Evolutionary conservation across 2,329 filamentous ascomycete species (phyloP).

Genomic region (Daldinia eschscholtzii): DNA sequence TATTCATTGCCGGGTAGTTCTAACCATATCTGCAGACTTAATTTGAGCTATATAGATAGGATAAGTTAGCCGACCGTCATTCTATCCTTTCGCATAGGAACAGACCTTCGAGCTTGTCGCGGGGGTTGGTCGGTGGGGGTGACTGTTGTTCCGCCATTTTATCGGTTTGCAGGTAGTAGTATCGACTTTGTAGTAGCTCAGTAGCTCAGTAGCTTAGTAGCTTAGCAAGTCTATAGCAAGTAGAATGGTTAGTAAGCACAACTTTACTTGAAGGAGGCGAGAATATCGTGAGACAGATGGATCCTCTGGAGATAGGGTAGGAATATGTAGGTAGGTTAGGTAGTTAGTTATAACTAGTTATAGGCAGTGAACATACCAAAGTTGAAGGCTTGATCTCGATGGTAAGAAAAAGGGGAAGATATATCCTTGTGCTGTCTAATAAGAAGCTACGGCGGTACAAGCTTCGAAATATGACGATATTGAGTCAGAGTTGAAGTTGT

Average conservation of each 20-base stretch:
- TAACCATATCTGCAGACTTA: constrained; percentile 98
- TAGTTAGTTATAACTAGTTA: too few relatives aligned
- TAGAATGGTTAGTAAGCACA: constrained; percentile 20
- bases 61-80: constrained; percentile 36
- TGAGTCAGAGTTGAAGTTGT: not conserved
- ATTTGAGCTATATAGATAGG: constrained; percentile 77
- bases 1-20: constrained; percentile 42
- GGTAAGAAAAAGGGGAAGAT: not conserved
- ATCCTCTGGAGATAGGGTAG: not conserved
- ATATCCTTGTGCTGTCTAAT: not conserved
- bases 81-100: constrained; percentile 20
- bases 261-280: not conserved
- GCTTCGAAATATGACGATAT: not conserved
- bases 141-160: constrained; percentile 51
- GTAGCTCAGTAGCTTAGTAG: too few relatives aligned
- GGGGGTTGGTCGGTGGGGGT: constrained; percentile 46
- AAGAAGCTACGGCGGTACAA: not conserved
- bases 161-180: not conserved
- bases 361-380: constrained; percentile 18
- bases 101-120: constrained; percentile 54
- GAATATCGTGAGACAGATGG: not conserved
- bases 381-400: constrained; percentile 10
- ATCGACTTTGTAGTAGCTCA: constrained; percentile 1
- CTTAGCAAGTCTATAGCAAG: constrained; percentile 7
- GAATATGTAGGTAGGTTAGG: too few relatives aligned